These are phyloP conservation scores for Plasmodium vivax DNA, from an alignment of 169 alveolate genomes.

Conservation along the genomic window DNA sequence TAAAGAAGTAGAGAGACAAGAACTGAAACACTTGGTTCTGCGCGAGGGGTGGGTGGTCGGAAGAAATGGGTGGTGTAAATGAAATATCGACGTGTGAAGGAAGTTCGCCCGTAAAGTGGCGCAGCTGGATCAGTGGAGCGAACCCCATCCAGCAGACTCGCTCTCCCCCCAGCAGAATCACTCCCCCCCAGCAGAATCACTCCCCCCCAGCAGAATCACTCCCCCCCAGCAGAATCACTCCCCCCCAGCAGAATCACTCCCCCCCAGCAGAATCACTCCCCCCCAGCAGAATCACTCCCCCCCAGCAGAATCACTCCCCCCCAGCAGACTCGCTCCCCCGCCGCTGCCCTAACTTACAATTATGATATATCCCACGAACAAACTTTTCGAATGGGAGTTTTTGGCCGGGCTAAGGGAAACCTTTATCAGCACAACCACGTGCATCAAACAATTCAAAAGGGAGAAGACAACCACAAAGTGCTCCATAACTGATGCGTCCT, in stretches of 20 bases:
- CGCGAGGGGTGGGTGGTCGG: not conserved
- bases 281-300: not conserved
- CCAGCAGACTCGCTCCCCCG: not conserved
- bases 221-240: not conserved
- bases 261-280: no score
- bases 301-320: no score
- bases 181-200: not conserved
- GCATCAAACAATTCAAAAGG: constrained; percentile 71
- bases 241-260: not conserved
- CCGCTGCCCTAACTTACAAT: constrained; percentile 8
- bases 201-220: not conserved
- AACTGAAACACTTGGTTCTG: constrained; percentile 68
- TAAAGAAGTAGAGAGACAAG: constrained; percentile 45
- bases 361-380: constrained; percentile 52
- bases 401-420: constrained; percentile 24
- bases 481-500: constrained; percentile 35
- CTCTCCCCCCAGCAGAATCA: not conserved
- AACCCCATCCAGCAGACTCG: not conserved
- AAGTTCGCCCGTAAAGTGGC: not conserved
- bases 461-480: constrained; percentile 45
- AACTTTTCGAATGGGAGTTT: constrained; percentile 22
- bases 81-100: not conserved
- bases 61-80: not conserved
- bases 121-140: not conserved
- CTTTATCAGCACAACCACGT: constrained; percentile 57